Base-by-base conservation (phyloP, 495 filamentous ascomycete genomes). In the Penicillium parvum region DNA sequence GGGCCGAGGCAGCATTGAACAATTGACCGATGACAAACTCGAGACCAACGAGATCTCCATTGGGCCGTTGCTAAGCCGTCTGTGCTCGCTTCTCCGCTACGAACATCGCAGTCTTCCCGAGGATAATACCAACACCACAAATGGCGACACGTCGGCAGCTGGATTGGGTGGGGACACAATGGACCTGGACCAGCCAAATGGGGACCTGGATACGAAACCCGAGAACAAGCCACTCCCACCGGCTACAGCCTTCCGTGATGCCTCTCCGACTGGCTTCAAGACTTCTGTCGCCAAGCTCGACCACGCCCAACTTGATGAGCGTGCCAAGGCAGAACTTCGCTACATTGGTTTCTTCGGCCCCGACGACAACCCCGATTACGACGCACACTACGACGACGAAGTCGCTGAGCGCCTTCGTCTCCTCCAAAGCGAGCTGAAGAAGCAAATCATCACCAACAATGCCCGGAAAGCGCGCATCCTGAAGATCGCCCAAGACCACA, bases 41-140 rank as follows among this genome's bases (percentile, higher is more conserved):
- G 90, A 95, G 58, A 91, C 84, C 8, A 90, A 95, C 45, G 86
- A 94, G 43, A 66, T 98, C n/a, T 96, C 90, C 1, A 77, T 86
- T 36, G 91, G 89, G 2, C 94, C 92, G 0, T 60, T 97, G 7
- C 68, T 95, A 18, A 79, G 84, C 27, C 87, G 92, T n/a, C 71
- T 97, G 2, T 75, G 95, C 21, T 80, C 86, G 34, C 76, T 86
- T 5, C 75, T 96, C 61, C 81, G 92, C 10, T 89, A 89, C 5
- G 90, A 95, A 54, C 79, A 87, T 49, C 82, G 87, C 18, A 71
- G 71, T 10, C 71, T 75, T 8, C 63, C 81, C 5, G 72, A 72
- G 17, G 80, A 86, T 40, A 75, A 78, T 25, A 55, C 69, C 35
- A 61, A 69, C 27, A 57, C 73, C 14, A 48, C 57, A 15, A 79